Evolutionary conservation across 345 rosid genomes (phyloP), one percentile per base, ranked within the genome.

Genomic region (Eucalyptus fibrosa): DNA sequence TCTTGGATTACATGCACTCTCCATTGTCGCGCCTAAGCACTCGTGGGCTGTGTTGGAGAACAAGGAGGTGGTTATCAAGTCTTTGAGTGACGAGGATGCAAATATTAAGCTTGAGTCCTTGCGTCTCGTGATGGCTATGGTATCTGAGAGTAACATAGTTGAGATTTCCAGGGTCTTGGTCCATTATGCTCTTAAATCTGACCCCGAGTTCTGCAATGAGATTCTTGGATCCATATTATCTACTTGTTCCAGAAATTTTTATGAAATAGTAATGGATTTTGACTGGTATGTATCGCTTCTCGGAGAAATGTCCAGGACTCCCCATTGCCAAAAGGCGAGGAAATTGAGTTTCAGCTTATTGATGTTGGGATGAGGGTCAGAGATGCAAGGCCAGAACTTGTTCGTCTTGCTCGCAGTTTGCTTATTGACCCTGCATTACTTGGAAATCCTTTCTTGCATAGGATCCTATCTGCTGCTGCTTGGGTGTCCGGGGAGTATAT

Each of bases 351-450:
- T 92, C 99, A 98, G 95, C 91, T 98, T 28, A 91, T 96, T 91
- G 99, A 98, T 91, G 94, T 98, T 49, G 99, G 97, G 87, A 90
- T 90, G 90, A 95, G 99, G 93, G 99, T 98, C 91, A 94, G 93
- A 94, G 99, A 97, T 94, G 99, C 93, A 60, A 95, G 99, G 92
- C 94, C 91, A 3, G 96, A 95, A 93, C 96, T 98, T 87, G 96
- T 97, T 90, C 93, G 91, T 34, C 94, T 98, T 87, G 90, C 94
- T 90, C 96, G 97, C 88, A 94, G 94, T 51, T 92, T 98, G 91
- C 92, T 98, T 65, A 97, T 97, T 89, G 99, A 98, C 94, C 99
- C 99, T 89, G 99, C 99, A 47, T 94, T 98, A 91, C 99, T 98
- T 89, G 99, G 99, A 50, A 96, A 96, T 91, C 94, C 93, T 65